Evolutionary conservation across 495 filamentous ascomycete species (phyloP), one percentile per base, ranked within the genome.

Genomic region (Aspergillus heteromorphus): DNA sequence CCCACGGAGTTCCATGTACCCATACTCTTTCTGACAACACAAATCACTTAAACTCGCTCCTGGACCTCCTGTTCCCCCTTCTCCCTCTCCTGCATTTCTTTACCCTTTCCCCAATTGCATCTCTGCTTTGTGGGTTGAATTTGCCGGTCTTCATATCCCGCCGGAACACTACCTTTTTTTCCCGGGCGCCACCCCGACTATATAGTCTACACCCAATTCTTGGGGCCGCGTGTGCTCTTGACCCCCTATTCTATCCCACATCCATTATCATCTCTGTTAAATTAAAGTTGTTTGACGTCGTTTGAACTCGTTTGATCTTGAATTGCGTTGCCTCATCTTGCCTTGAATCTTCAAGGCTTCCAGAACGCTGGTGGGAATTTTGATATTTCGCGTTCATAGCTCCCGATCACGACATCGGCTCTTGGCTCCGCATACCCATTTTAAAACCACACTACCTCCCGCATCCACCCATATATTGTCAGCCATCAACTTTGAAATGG

Each of bases 351-450:
- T 53, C 23, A 7, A 7, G 17, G 45, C 36, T 19, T 45, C 40
- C 40, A 21, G 43, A 43, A 21, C 42, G 23, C 50, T 47, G 45
- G 49, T 50, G 49, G 45, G 53, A 50, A 21, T 41, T 31, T 50
- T 45, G 48, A 27, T 42, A 43, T 49, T 58, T 65, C 60, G 60
- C 57, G 53, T 58, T 65, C 16, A 30, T 14, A 56, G 55, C 51
- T 57, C 45, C 19, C 18, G 54, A 66, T 63, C 64, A 66, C 64
- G 64, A 66, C 64, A 66, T 66, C 60, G 57, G 40, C 38, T 47
- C 53, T 61, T 58, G 55, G 53, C 50, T 47, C 41, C 45, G 50
- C 40, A 55, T 54, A 36, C 49, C 41, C 40, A 40, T 51, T 57
- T 63, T 61, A 57, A 59, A 59, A 36, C 45, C 58, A 50, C 43